Percentiles rank a stretch among this genome's conserved stretches.
Conservation (phyloP, 1,139 yeast species). For the Kurtzmaniella quercitrusa region DNA sequence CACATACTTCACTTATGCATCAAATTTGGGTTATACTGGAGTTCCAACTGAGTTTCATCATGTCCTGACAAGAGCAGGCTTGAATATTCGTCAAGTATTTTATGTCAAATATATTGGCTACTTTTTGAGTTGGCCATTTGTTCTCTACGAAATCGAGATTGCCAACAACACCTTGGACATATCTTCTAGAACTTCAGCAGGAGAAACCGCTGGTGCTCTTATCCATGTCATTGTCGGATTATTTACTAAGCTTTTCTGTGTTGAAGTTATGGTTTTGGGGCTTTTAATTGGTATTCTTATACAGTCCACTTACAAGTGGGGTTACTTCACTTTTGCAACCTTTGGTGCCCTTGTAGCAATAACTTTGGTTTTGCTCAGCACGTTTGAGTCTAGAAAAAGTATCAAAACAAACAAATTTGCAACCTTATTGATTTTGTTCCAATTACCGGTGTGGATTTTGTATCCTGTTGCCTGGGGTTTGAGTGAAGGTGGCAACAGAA, state of each 20-base stretch:
- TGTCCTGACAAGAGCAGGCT: conserved; percentile 30
- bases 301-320: conserved; percentile 62
- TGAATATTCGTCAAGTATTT: conserved; percentile 57
- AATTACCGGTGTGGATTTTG: conserved; percentile 38
- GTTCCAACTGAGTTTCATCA: conserved; percentile 54
- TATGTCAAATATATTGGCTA: conserved; percentile 65
- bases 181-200: conserved; percentile 13
- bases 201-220: conserved; percentile 20
- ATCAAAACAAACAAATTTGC: conserved; percentile 15
- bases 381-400: conserved; percentile 12
- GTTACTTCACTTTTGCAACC: conserved; percentile 46
- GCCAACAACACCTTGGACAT: conserved; percentile 33
- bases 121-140: conserved; percentile 60
- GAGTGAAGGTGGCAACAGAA: conserved; percentile 64
- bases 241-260: conserved; percentile 33
- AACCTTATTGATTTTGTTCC: conserved; percentile 26
- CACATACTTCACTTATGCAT: conserved; percentile 60
- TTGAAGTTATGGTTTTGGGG: conserved; percentile 49
- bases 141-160: conserved; percentile 43
- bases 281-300: conserved; percentile 53
- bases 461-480: conserved; percentile 62
- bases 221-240: conserved; percentile 22
- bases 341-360: conserved; percentile 37
- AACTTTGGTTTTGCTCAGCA: conserved; percentile 18
- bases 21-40: conserved; percentile 62